Evolutionary conservation across 1,139 yeast species (phyloP).

Genomic region (Kluyveromyces sp.): DNA sequence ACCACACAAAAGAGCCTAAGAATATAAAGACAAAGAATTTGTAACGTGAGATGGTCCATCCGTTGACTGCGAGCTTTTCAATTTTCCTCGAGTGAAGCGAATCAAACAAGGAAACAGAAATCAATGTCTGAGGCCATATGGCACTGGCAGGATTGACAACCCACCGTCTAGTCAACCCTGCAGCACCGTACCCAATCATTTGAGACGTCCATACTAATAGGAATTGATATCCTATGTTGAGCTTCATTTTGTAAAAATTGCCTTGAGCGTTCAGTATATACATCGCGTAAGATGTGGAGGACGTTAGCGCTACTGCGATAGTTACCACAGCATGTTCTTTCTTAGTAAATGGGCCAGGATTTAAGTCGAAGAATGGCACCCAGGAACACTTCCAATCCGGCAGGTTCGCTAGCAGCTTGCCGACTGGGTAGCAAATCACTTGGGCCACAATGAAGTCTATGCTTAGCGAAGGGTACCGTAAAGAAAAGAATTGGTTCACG

Average conservation of each 20-base stretch:
- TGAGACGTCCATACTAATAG: slow-evolving; percentile 48
- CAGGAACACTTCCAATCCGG: slow-evolving; percentile 1
- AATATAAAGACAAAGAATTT: slow-evolving; percentile 39
- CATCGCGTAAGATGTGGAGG: slow-evolving; percentile 39
- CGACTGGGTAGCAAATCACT: slow-evolving; percentile 52
- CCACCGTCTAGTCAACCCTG: slow-evolving; percentile 52
- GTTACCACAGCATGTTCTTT: slow-evolving; percentile 67
- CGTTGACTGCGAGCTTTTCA: slow-evolving; percentile 39
- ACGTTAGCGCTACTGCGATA: slow-evolving; percentile 38
- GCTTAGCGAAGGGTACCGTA: slow-evolving; percentile 47
- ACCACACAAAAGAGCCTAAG: slow-evolving; percentile 41
- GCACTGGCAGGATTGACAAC: slow-evolving; percentile 51
- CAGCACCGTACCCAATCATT: slow-evolving; percentile 56
- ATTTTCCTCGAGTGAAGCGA: slow-evolving; percentile 44
- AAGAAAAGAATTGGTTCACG: slow-evolving; percentile 51
- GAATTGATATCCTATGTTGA: slow-evolving; percentile 45
- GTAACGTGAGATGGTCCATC: slow-evolving; percentile 32
- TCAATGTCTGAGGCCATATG: slow-evolving; percentile 52
- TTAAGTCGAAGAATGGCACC: slow-evolving; percentile 1
- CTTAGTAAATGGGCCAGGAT: slow-evolving; percentile 52
- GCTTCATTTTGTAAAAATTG: slow-evolving; percentile 38
- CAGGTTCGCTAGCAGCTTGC: slow-evolving; percentile 34
- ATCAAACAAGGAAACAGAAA: slow-evolving; percentile 48
- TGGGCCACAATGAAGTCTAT: slow-evolving; percentile 46
- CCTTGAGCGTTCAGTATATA: slow-evolving; percentile 43